Base-by-base conservation (phyloP, 208 protist genomes). In the Leishmania aethiopica region DNA sequence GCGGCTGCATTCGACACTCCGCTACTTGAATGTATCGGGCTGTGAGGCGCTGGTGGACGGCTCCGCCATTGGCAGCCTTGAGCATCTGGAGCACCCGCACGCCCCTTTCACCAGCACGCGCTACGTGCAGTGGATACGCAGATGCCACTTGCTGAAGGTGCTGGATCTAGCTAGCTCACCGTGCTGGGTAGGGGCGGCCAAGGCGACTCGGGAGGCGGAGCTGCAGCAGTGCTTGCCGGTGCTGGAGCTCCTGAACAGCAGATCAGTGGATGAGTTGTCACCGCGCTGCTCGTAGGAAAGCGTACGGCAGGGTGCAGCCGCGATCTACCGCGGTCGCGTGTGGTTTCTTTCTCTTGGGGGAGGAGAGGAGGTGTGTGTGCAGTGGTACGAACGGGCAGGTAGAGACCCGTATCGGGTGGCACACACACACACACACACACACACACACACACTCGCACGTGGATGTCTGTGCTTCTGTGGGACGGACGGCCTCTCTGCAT, bases 61-160 rank as follows among this genome's bases (percentile, higher is more conserved):
- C 42, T 42, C 42, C 2, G 42, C 42, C 42, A 10, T 42, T 2
- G 42, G 42, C 42, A 42, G 42, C 5, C 42, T 42, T 42, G 4
- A 42, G 42, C 42, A 42, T 42, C 42, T 42, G 5, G 42, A 10
- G 42, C 42, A 42, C 42, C 85, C 99, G 5, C 92, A 98, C 76
- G 91, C 93, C 19, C 94, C 97, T 3, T 88, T 99, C 22, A 98
- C 80, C 19, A 73, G 80, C 28, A 37, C 79, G 13, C 74, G 71
- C 64, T 74, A 69, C 19, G 80, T 75, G 45, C 53, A 49, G 42
- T 83, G 80, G 74, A 25, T 83, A 15, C 5, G 51, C 17, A 42
- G 74, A n/a, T 83, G 80, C 22, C 28, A 6, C 19, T 60, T 67
- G 51, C 74, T 83, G 62, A 83, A 75, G 53, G 80, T 83, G 22